These are phyloP conservation scores for Warburgia ugandensis DNA, from an alignment of 164 flowering plant genomes.

Conservation along the genomic window DNA sequence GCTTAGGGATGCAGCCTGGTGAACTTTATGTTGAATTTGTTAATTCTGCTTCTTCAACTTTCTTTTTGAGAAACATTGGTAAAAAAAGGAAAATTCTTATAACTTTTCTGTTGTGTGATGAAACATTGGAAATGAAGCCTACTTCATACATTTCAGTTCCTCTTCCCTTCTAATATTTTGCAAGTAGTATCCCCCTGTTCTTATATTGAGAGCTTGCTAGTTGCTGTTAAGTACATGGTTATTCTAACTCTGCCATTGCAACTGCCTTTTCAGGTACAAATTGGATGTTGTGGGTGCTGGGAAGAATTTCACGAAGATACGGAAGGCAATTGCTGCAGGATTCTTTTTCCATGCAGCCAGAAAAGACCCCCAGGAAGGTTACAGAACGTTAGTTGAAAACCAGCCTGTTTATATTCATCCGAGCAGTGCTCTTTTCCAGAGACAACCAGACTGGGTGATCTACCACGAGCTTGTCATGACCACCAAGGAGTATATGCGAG, in stretches of 20 bases:
- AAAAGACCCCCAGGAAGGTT: slow-evolving; percentile 67
- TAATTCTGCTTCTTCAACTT: too few relatives aligned
- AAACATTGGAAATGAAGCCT: too few relatives aligned
- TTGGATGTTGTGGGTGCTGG: slow-evolving; percentile 79
- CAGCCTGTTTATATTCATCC: slow-evolving; percentile 89
- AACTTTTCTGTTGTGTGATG: too few relatives aligned
- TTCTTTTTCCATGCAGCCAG: slow-evolving; percentile 82
- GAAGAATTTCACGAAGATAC: slow-evolving; percentile 63
- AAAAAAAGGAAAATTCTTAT: too few relatives aligned
- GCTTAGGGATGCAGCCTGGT: too few relatives aligned
- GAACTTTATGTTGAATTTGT: too few relatives aligned
- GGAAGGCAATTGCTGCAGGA: slow-evolving; percentile 83
- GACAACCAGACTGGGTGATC: slow-evolving; percentile 88
- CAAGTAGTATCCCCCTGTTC: too few relatives aligned
- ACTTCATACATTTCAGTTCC: too few relatives aligned
- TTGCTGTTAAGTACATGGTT: too few relatives aligned
- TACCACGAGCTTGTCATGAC: slow-evolving; percentile 94
- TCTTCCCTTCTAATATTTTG: too few relatives aligned
- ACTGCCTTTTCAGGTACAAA: slow-evolving; percentile 45
- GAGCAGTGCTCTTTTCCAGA: slow-evolving; percentile 80
- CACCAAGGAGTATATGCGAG: slow-evolving; percentile 87
- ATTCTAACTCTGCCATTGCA: background rate
- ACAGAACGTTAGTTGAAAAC: slow-evolving; percentile 80
- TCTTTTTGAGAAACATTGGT: too few relatives aligned
- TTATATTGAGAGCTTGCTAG: too few relatives aligned